These are phyloP conservation scores for Gossypium gossypioides DNA, from an alignment of 441 rosid genomes.

Conservation along the genomic window DNA sequence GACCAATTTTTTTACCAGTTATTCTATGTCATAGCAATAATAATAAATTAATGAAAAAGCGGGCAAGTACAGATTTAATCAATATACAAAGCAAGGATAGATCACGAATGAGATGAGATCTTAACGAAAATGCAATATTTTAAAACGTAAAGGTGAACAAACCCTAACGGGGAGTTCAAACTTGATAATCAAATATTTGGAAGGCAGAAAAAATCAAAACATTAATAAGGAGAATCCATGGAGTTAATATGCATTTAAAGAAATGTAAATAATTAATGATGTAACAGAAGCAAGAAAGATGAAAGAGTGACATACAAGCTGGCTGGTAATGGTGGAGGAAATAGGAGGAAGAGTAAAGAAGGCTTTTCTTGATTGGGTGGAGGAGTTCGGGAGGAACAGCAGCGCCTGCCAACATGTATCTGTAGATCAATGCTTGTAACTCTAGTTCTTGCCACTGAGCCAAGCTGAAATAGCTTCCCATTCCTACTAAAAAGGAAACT, in stretches of 20 bases:
- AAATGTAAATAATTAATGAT: background rate
- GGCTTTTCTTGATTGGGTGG: conserved; percentile 70
- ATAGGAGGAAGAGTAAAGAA: conserved; percentile 49
- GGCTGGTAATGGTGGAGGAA: conserved; percentile 62
- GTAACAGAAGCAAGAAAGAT: background rate
- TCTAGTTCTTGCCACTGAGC: conserved; percentile 89
- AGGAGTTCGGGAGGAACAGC: conserved; percentile 79
- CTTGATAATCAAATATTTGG: too few species aligned
- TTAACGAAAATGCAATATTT: background rate
- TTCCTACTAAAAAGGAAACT: conserved; percentile 32
- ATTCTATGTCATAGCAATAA: too few species aligned
- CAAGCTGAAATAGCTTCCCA: conserved; percentile 69
- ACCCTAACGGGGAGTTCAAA: background rate
- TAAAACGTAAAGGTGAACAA: background rate
- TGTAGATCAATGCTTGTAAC: conserved; percentile 82
- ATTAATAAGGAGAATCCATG: background rate
- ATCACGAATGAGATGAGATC: background rate
- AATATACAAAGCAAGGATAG: background rate
- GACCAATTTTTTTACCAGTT: background rate
- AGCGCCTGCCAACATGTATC: conserved; percentile 75
- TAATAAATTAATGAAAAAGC: too few species aligned
- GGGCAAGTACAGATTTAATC: background rate
- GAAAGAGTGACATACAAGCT: conserved; percentile 40
- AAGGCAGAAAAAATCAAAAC: background rate
- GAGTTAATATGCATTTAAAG: background rate